A percentile compares a stretch with the other conserved stretches of the same genome.
phyloP scores from a whole-genome alignment of 495 filamentous ascomycete genomes.

The Astrocystis sublimbata region DNA sequence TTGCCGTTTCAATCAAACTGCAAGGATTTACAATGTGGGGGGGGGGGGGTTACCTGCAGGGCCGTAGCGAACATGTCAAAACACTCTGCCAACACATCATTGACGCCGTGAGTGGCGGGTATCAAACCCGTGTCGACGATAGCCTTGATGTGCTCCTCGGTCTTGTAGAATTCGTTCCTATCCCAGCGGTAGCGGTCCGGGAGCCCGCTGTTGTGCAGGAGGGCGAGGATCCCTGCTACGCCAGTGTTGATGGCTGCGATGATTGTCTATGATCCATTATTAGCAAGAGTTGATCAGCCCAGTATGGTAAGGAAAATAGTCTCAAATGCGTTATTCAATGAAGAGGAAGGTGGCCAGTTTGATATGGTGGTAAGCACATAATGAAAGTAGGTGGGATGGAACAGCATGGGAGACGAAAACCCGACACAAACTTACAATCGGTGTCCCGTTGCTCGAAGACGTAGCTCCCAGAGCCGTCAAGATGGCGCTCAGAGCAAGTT shows the following conservation, averaged over 20 bases:
- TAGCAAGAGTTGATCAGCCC: background rate
- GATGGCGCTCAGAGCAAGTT: constrained; percentile 46
- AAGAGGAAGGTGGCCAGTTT: no score
- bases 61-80: constrained; percentile 37
- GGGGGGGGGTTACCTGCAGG: constrained; percentile 28
- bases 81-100: constrained; percentile 42
- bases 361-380: no score
- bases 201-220: constrained; percentile 54
- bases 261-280: constrained; percentile 30
- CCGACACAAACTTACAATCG: constrained; percentile 40
- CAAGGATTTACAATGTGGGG: no score
- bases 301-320: no score
- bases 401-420: no score
- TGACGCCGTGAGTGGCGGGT: constrained; percentile 37
- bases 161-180: constrained; percentile 44
- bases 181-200: constrained; percentile 50
- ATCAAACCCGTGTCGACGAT: constrained; percentile 48
- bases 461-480: constrained; percentile 47
- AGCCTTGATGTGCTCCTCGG: constrained; percentile 49
- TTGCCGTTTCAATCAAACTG: no score
- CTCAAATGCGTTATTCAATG: no score
- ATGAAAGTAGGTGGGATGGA: no score
- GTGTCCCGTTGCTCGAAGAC: constrained; percentile 25
- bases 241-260: constrained; percentile 52
- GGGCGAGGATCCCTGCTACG: constrained; percentile 48